Percentiles rank a stretch among this genome's conserved stretches.
Conservation (phyloP, 495 filamentous ascomycete genomes). For the Podospora pseudoanserina region DNA sequence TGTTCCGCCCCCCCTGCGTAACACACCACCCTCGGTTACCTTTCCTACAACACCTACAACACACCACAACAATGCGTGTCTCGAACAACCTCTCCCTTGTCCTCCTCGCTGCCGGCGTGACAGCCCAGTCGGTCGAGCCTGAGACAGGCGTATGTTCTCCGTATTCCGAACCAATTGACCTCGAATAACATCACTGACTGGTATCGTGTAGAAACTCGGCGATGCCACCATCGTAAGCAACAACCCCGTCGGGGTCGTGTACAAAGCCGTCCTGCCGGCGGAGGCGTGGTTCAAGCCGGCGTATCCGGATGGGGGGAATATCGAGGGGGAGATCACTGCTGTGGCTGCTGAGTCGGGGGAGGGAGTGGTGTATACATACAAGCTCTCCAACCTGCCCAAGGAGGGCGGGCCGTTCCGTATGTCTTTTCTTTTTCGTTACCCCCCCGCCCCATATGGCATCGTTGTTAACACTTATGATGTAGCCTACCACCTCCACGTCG, state of each 20-base stretch:
- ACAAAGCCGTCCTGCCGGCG: slow-evolving; percentile 58
- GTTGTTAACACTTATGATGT: slow-evolving; percentile 14
- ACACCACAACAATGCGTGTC: slow-evolving; percentile 25
- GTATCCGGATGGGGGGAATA: slow-evolving; percentile 49
- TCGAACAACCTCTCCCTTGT: slow-evolving; percentile 20
- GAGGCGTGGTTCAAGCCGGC: slow-evolving; percentile 44
- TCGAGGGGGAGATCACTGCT: slow-evolving; percentile 62
- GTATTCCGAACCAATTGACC: neutral
- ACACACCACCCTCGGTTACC: neutral
- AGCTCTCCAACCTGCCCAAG: slow-evolving; percentile 62
- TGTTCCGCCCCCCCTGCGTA: neutral
- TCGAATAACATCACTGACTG: neutral
- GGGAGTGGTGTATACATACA: slow-evolving; percentile 60
- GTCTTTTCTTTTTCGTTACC: slow-evolving; percentile 28
- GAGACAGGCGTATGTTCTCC: slow-evolving; percentile 22
- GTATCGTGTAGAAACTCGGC: slow-evolving; percentile 37
- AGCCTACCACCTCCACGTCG: slow-evolving; percentile 83
- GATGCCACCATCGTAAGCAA: slow-evolving; percentile 55
- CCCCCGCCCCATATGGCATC: neutral
- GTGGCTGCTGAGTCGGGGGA: slow-evolving; percentile 51
- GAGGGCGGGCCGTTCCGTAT: slow-evolving; percentile 67
- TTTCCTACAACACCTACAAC: neutral
- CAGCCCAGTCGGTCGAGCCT: slow-evolving; percentile 20
- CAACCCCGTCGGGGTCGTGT: slow-evolving; percentile 59
- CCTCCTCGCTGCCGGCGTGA: slow-evolving; percentile 25